Conservation (phyloP, 2,329 filamentous ascomycete genomes). For the Penicillium verrucosum region DNA sequence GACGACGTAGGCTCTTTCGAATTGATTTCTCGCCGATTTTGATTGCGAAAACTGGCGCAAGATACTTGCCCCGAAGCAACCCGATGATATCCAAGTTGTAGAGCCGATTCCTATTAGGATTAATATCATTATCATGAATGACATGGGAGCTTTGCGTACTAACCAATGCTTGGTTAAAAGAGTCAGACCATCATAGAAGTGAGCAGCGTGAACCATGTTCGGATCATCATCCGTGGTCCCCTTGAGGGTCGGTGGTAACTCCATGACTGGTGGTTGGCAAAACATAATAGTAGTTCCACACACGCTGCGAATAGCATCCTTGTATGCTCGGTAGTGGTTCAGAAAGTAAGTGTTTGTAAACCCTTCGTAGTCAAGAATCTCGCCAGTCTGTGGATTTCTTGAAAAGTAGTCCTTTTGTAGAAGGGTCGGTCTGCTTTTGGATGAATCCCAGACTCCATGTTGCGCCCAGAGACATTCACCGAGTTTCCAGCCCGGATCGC, state of each 20-base stretch:
- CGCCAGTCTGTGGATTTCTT: conserved; percentile 70
- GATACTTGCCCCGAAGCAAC: conserved; percentile 81
- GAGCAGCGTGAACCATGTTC: conserved; percentile 86
- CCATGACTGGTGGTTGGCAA: conserved; percentile 86
- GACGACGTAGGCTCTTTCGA: conserved; percentile 84
- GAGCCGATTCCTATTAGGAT: conserved; percentile 64
- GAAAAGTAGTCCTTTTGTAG: conserved; percentile 85
- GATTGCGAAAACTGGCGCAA: conserved; percentile 84
- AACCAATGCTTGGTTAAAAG: conserved; percentile 95
- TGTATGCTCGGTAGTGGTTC: conserved; percentile 75
- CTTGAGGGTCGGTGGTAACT: conserved; percentile 84
- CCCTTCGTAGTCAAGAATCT: conserved; percentile 71
- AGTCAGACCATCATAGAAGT: conserved; percentile 96
- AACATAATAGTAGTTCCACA: conserved; percentile 83
- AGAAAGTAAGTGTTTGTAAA: conserved; percentile 93
- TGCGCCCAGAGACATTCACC: conserved; percentile 97
- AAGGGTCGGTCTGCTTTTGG: conserved; percentile 61
- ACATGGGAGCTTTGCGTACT: accelerated
- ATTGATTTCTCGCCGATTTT: conserved; percentile 92
- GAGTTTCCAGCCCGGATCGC: conserved; percentile 85
- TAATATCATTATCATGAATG: neutral
- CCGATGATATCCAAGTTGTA: conserved; percentile 98
- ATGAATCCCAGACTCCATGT: conserved; percentile 89
- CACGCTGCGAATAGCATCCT: conserved; percentile 69
- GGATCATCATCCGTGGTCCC: conserved; percentile 84